Conservation (phyloP, 2,329 filamentous ascomycete genomes). For the Thermoascus crustaceus region DNA sequence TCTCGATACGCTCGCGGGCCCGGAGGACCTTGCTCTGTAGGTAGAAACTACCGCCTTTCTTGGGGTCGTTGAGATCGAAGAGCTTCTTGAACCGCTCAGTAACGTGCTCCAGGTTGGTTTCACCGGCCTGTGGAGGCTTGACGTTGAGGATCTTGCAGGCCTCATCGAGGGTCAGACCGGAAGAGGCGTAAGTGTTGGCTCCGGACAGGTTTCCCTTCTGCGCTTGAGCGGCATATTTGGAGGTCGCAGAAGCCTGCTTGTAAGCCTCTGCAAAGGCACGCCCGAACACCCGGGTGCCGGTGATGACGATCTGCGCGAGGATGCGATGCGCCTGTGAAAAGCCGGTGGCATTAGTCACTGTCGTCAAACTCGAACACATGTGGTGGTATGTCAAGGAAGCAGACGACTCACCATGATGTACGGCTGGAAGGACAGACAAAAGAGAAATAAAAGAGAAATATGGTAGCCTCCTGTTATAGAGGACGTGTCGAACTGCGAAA, state of each 20-base stretch:
- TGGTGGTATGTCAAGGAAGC: background rate
- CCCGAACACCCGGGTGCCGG: slow-evolving; percentile 83
- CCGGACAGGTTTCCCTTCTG: slow-evolving; percentile 49
- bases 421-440: too few species aligned
- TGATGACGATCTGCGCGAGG: slow-evolving; percentile 85
- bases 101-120: slow-evolving; percentile 70
- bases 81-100: slow-evolving; percentile 85
- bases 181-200: slow-evolving; percentile 50
- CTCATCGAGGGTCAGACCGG: slow-evolving; percentile 86
- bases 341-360: slow-evolving; percentile 4
- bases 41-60: slow-evolving; percentile 96
- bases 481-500: background rate
- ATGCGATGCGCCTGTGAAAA: slow-evolving; percentile 73
- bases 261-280: slow-evolving; percentile 91
- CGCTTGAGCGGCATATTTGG: slow-evolving; percentile 68
- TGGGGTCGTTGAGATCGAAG: slow-evolving; percentile 88
- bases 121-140: slow-evolving; percentile 70
- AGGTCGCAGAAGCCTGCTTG: slow-evolving; percentile 84
- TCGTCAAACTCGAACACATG: background rate
- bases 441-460: too few species aligned
- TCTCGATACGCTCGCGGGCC: slow-evolving; percentile 84
- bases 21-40: slow-evolving; percentile 93
- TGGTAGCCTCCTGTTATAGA: too few species aligned
- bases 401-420: background rate
- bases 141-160: slow-evolving; percentile 97